Percentiles rank a stretch among this genome's conserved stretches.
phyloP scores from a whole-genome alignment of 768 basidiomycete genomes.

The Termitomyces sp. region DNA sequence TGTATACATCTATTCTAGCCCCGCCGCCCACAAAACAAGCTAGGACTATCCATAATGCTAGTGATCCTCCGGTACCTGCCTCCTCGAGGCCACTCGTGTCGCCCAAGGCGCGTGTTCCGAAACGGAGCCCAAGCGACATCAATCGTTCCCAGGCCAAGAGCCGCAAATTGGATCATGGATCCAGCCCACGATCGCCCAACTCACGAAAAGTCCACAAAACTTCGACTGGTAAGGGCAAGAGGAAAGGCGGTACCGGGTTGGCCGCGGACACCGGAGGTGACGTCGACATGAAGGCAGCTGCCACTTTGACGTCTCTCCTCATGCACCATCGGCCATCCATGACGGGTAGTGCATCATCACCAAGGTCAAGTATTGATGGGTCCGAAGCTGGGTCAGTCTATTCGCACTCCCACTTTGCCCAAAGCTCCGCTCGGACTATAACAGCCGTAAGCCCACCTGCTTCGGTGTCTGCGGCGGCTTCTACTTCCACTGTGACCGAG shows the following conservation, averaged over 20 bases:
- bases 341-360: slow-evolving; percentile 57
- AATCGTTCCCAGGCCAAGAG: slow-evolving; percentile 44
- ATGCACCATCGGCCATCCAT: slow-evolving; percentile 64
- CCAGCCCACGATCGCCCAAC: slow-evolving; percentile 33
- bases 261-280: slow-evolving; percentile 48
- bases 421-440: slow-evolving; percentile 60
- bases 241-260: slow-evolving; percentile 27
- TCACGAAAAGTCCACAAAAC: slow-evolving; percentile 40
- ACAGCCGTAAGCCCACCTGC: slow-evolving; percentile 35
- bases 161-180: slow-evolving; percentile 25
- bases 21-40: slow-evolving; percentile 75
- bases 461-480: slow-evolving; percentile 38
- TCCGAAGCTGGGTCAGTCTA: slow-evolving; percentile 63
- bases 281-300: slow-evolving; percentile 81
- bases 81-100: slow-evolving; percentile 44
- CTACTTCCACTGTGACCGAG: slow-evolving; percentile 25
- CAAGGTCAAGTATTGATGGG: slow-evolving; percentile 68
- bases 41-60: slow-evolving; percentile 73
- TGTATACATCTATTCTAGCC: slow-evolving; percentile 74
- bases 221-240: slow-evolving; percentile 46
- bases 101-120: slow-evolving; percentile 37
- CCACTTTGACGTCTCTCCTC: slow-evolving; percentile 70
- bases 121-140: slow-evolving; percentile 44
- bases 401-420: slow-evolving; percentile 61
- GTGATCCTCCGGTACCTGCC: slow-evolving; percentile 63